A percentile compares a stretch with the other conserved stretches of the same genome.
phyloP scores from a whole-genome alignment of 2,329 filamentous ascomycete species.

The Colletotrichum higginsianum region DNA sequence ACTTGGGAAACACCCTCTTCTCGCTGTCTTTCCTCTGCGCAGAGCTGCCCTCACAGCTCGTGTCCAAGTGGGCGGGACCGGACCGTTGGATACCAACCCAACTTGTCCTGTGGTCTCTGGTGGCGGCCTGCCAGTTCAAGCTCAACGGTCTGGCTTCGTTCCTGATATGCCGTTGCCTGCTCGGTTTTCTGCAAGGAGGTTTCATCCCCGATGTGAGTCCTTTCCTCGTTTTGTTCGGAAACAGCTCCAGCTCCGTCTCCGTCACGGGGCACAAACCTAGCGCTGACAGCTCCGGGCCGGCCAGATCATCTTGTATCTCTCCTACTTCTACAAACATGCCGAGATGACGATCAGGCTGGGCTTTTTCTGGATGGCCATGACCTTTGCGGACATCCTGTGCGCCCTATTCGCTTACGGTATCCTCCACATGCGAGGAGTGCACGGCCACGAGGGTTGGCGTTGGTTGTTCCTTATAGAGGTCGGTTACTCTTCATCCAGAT shows the following conservation, averaged over 20 bases:
- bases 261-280: no score
- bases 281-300: conserved; percentile 6
- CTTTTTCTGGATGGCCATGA: conserved; percentile 60
- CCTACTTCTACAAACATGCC: conserved; percentile 60
- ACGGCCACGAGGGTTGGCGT: conserved; percentile 56
- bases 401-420: conserved; percentile 57
- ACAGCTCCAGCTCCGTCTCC: not conserved
- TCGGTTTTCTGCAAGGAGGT: conserved; percentile 55
- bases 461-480: conserved; percentile 71
- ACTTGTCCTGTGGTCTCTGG: conserved; percentile 67
- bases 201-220: conserved; percentile 56
- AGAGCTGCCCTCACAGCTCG: conserved; percentile 71
- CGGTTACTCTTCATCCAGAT: conserved; percentile 59
- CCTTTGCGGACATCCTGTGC: conserved; percentile 56
- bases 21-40: conserved; percentile 65
- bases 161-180: conserved; percentile 50
- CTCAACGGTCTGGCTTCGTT: conserved; percentile 50
- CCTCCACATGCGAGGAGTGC: conserved; percentile 56
- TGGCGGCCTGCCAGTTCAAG: conserved; percentile 61
- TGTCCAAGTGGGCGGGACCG: conserved; percentile 64
- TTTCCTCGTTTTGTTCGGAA: no score
- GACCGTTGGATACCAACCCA: conserved; percentile 69
- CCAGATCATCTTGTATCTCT: conserved; percentile 59
- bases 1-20: conserved; percentile 65
- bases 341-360: conserved; percentile 57